Base-by-base conservation (phyloP, 768 basidiomycete genomes). In the Tephrocybe sp. region DNA sequence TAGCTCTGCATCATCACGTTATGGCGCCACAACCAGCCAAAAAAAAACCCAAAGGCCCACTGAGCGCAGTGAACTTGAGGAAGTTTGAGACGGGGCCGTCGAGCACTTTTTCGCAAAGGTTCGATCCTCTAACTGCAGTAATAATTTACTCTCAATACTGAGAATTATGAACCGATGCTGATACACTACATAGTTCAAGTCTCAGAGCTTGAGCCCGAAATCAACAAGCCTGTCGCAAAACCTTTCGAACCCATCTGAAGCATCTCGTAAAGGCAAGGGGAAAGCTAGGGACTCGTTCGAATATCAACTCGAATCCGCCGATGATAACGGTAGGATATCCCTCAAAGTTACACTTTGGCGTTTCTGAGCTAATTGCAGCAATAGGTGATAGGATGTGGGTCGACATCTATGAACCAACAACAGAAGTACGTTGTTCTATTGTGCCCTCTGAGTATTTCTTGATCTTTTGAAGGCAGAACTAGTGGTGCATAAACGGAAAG, bases 401-500 rank as follows among this genome's bases (percentile, higher is more conserved):
- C 4, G 85, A 86, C 62, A 77, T 75, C 32, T 82, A 85, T 56
- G 80, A 84, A 62, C 85, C 85, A 18, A 73, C 57, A 2, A 73
- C 79, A 8, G 83, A 84, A 70, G 85, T 81, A 44, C 44, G 38
- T n/a, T 54, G 48, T 53, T 42, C 1, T 12, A 9, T 20, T 21
- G 11, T 25, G 21, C n/a, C n/a, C 30, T 34, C 3, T 42, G 40
- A 8, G n/a, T 46, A n/a, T 36, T 25, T 36, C 20, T 11, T 51
- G 49, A 52, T 12, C 37, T 50, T 18, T 41, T 26, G 18, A 37
- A 91, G 84, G 83, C 78, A 34, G 83, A 90, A 33, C 70, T 94
- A 7, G 88, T 88, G 3, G 86, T 94, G 30, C 89, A 95, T 68
- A 78, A 82, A 49, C 78, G 78, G 20, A 93, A 93, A 65, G 83